Base-by-base conservation (phyloP, 345 rosid species). In the Firmiana major region DNA sequence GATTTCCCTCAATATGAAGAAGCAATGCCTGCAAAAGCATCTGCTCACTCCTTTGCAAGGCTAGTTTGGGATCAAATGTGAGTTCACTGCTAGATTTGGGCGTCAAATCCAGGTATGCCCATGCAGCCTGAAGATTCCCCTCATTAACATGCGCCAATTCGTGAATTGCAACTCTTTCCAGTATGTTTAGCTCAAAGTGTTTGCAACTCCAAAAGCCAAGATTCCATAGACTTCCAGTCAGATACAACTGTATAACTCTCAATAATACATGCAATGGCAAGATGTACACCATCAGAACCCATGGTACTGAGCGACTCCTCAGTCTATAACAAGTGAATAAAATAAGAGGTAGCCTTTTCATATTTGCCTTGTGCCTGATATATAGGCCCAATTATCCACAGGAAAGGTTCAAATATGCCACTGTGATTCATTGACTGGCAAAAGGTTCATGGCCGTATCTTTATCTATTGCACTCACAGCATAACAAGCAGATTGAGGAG, bases 101-200 rank as follows among this genome's bases (percentile, higher is more conserved):
- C 19, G 98, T 94, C 86, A 94, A 88, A 88, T 92, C 93, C 77
- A 94, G 87, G 84, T 77, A 92, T 58, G 94, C 80, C 98, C 98
- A 92, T 79, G 98, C 89, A 63, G 90, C 90, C 84, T 84, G 88
- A 83, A 85, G 84, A 81, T 91, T 91, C 77, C 97, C 92, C 83
- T 89, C 93, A 86, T 92, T 97, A 79, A 92, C 92, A 69, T 83
- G 86, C 68, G 97, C 91, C 86, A 92, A 83, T 63, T 93, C 97
- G 82, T 89, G 94, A 84, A 92, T 89, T 80, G 97, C 90, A 94
- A 84, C 90, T 89, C 91, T 87, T 94, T 75, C 98, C 98, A 36
- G 90, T 93, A 88, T 91, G 91, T 85, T 86, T 91, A 76, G 93
- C 88, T 77, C 98, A 97, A 66, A 94, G 93, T 45, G 81, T 85